A percentile compares a stretch with the other conserved stretches of the same genome.
These are phyloP conservation scores for Auxenochlorella pyrenoidosa DNA, from an alignment of 139 green algal species.

Conservation along the genomic window DNA sequence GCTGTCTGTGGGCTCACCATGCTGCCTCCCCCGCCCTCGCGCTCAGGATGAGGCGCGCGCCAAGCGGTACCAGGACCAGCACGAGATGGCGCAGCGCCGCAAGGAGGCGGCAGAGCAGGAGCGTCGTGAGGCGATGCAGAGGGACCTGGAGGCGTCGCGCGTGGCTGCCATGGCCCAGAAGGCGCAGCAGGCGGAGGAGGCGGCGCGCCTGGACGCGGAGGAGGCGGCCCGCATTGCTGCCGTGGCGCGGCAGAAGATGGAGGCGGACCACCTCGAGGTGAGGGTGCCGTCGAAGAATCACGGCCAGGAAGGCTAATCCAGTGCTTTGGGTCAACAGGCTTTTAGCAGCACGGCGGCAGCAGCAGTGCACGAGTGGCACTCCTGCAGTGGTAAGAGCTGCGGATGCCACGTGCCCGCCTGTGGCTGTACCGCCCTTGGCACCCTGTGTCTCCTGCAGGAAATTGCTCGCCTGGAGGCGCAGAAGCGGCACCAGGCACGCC, in stretches of 20 bases:
- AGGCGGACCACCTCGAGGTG: slow-evolving; percentile 28
- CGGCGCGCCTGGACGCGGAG: not conserved
- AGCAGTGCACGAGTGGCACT: too few species aligned
- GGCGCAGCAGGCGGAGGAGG: slow-evolving; percentile 9
- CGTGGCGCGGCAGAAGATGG: not conserved
- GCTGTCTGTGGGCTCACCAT: not conserved
- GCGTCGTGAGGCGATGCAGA: slow-evolving; percentile 9
- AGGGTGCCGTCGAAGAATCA: too few species aligned
- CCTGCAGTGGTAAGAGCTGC: too few species aligned
- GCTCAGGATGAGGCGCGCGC: slow-evolving; percentile 33
- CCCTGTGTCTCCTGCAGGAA: not conserved
- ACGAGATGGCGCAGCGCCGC: slow-evolving; percentile 12
- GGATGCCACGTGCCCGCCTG: too few species aligned
- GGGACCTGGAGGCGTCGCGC: slow-evolving; percentile 22
- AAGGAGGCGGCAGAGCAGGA: not conserved
- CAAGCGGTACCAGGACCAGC: slow-evolving; percentile 38
- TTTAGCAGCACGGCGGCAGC: too few species aligned
- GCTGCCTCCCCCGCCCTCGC: too few species aligned
- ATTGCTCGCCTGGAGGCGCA: slow-evolving; percentile 31
- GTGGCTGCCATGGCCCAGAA: slow-evolving; percentile 29
- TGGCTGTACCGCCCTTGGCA: too few species aligned
- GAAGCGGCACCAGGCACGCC: slow-evolving; percentile 22
- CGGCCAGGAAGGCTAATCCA: too few species aligned
- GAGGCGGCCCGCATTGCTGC: slow-evolving; percentile 7
- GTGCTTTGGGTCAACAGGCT: too few species aligned